Evolutionary conservation across 2,329 filamentous ascomycete genomes (phyloP).

Genomic region (Metarhizium brunneum): DNA sequence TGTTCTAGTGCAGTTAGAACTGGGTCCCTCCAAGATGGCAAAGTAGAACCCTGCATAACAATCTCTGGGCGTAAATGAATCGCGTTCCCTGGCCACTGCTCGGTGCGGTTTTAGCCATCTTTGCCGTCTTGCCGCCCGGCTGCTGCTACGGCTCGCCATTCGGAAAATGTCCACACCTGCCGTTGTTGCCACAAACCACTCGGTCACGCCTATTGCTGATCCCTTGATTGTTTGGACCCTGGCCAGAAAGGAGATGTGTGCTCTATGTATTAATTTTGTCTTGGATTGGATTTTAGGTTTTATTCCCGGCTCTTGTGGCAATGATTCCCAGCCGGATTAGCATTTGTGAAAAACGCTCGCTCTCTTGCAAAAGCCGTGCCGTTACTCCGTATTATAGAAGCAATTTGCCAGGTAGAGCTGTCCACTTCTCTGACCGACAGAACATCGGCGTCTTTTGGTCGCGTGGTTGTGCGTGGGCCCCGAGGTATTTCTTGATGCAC

Average conservation of each 20-base stretch:
- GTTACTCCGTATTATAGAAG: not conserved
- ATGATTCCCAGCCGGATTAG: not conserved
- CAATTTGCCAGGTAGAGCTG: not conserved
- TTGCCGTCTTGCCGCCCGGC: not conserved
- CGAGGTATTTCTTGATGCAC: not conserved
- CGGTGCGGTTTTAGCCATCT: not conserved
- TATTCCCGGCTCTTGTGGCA: not conserved
- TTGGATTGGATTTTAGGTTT: not conserved
- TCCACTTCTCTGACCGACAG: not conserved
- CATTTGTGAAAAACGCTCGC: not conserved
- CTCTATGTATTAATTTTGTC: not conserved
- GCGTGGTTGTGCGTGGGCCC: not conserved
- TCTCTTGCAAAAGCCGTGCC: not conserved
- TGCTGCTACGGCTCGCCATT: not conserved
- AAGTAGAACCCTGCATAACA: constrained; percentile 4
- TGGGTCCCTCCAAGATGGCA: not conserved
- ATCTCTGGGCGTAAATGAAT: constrained; percentile 1
- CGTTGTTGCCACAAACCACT: not conserved
- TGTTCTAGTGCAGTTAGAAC: constrained; percentile 1
- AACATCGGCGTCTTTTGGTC: not conserved
- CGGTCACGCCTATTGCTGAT: not conserved
- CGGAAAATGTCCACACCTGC: not conserved
- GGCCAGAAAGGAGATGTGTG: not conserved
- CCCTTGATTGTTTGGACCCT: not conserved
- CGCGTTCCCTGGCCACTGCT: not conserved